Percentiles rank a stretch among this genome's conserved stretches.
Conservation (phyloP, 176 grass and related monocot genomes). For the Carex cristatella region DNA sequence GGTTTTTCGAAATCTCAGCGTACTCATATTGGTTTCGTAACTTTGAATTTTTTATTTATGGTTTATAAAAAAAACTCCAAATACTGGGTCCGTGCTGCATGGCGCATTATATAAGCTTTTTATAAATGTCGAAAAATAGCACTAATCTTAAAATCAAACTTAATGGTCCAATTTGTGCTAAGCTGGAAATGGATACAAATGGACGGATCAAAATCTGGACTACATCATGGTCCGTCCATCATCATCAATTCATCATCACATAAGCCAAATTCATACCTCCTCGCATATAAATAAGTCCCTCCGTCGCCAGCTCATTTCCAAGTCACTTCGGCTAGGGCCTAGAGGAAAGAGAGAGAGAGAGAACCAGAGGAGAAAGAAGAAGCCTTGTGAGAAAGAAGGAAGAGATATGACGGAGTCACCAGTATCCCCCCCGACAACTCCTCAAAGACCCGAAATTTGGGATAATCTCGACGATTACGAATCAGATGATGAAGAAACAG, state of each 20-base stretch:
- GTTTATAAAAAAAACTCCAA: too few relatives aligned
- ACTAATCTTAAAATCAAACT: too few relatives aligned
- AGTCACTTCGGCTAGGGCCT: not conserved
- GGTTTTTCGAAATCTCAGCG: too few relatives aligned
- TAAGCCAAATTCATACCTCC: not conserved
- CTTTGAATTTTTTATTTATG: too few relatives aligned
- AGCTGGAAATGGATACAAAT: not conserved
- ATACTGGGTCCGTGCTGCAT: too few relatives aligned
- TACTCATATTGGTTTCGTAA: too few relatives aligned
- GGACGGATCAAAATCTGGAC: too few relatives aligned
- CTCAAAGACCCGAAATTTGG: not conserved
- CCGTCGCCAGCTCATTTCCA: not conserved
- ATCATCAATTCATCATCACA: not conserved
- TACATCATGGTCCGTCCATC: not conserved
- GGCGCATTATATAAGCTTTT: too few relatives aligned
- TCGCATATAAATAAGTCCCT: not conserved
- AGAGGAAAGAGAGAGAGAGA: not conserved
- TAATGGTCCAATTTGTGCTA: too few relatives aligned
- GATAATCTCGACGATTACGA: not conserved
- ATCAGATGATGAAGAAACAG: not conserved
- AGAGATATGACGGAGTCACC: not conserved
- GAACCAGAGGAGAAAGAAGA: not conserved
- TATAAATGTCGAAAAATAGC: too few relatives aligned
- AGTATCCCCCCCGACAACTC: not conserved
- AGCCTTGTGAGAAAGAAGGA: not conserved